Evolutionary conservation across 768 basidiomycete species (phyloP).

Genomic region (Suillus clintonianus): DNA sequence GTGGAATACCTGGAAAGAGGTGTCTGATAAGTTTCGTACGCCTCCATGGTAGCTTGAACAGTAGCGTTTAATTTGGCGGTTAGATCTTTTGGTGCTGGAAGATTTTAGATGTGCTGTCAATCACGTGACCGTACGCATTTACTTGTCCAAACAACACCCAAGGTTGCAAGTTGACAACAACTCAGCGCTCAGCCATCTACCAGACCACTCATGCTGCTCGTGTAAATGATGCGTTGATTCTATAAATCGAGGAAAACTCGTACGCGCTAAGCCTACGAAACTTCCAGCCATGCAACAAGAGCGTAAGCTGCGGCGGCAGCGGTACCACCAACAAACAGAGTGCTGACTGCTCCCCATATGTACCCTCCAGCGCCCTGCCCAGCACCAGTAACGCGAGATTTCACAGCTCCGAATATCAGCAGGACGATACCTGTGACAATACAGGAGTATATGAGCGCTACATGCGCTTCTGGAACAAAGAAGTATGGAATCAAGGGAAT

Average conservation of each 20-base stretch:
- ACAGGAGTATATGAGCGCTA: slow-evolving; percentile 69
- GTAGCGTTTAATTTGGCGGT: neutral
- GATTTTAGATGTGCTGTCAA: neutral
- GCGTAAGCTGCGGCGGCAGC: slow-evolving; percentile 80
- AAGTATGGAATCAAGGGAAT: slow-evolving; percentile 95
- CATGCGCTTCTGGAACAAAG: slow-evolving; percentile 72
- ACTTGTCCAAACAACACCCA: neutral
- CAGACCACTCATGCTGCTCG: too few relatives aligned
- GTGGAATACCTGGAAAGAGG: slow-evolving; percentile 71
- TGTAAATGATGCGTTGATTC: too few relatives aligned
- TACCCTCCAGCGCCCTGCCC: slow-evolving; percentile 64
- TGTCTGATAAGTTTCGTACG: slow-evolving; percentile 74
- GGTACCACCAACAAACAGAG: slow-evolving; percentile 80
- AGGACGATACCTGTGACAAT: slow-evolving; percentile 79
- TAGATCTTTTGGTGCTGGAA: neutral
- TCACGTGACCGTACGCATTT: neutral
- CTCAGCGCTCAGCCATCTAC: too few relatives aligned
- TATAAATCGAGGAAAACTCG: too few relatives aligned
- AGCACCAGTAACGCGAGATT: slow-evolving; percentile 78
- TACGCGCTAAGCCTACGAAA: neutral
- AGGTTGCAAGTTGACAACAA: too few relatives aligned
- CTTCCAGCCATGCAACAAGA: slow-evolving; percentile 56
- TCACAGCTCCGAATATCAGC: slow-evolving; percentile 84
- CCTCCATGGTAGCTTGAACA: slow-evolving; percentile 47
- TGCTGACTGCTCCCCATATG: slow-evolving; percentile 81